Base-by-base conservation (phyloP, 2,329 filamentous ascomycete genomes). In the Graphilbum ipis-grandicollis region DNA sequence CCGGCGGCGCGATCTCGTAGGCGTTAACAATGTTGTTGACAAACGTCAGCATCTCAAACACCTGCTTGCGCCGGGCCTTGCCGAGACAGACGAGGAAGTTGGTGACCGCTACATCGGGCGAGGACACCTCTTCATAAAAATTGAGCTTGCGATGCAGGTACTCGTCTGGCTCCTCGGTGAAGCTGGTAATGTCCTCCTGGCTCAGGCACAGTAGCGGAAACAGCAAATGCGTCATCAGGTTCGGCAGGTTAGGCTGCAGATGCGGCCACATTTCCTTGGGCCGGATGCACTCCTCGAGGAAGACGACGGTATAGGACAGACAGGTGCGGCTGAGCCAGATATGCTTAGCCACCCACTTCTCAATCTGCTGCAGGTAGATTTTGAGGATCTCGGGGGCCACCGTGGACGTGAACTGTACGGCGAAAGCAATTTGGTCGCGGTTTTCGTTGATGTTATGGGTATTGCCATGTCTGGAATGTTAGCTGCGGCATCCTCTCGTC, bases 71-170 rank as follows among this genome's bases (percentile, higher is more conserved):
- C 48, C 90, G 75, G 49, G 79, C 76, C 66, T 96, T 96, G 44
- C 90, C 94, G 39, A 98, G 68, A 37, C 85, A 88, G 42, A 94
- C 81, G 36, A 98, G 65, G 65, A 98, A 96, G 58, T 94, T 96
- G 14, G 86, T 94, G 4, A 90, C 90, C 3, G 90, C 83, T 39
- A 96, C 82, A 54, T 96, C 90, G 7, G 90, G 90, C 14, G 90
- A 79, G 0, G 88, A 93, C 5, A 93, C 82, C 52, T 98, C 90
- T 57, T 98, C 90, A 54, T 93, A 98, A 53, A 88, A 94, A 58
- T 96, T 98, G 41, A 98, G 68, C 56, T 94, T 96, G 39, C 90
- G 76, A 62, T 98, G 90, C 30, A 98, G 73, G 53, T 96, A 98
- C 57, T 98, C 90, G 43, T 90, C 82, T 5, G 90, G 90, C 52